These are phyloP conservation scores for Medicago arabica DNA, from an alignment of 306 rosid species.

Conservation along the genomic window DNA sequence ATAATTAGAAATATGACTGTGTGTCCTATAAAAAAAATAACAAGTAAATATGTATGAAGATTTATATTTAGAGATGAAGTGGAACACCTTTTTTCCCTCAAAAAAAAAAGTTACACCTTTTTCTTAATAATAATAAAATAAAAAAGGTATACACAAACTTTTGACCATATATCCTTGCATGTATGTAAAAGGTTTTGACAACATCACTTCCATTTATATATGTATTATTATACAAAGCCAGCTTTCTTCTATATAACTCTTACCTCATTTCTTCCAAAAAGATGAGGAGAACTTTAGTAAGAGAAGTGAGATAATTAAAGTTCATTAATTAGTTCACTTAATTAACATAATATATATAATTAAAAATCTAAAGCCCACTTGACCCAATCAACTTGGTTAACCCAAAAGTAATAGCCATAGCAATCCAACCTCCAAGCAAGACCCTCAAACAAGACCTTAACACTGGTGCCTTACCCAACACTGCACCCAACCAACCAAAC, in stretches of 20 bases:
- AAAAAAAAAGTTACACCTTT: not conserved
- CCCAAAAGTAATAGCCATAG: constrained; percentile 60
- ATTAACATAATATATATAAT: not conserved
- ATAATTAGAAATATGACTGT: not conserved
- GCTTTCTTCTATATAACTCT: constrained; percentile 26
- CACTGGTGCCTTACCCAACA: constrained; percentile 52
- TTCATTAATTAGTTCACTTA: not conserved
- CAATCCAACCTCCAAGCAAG: constrained; percentile 58
- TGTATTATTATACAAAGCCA: constrained; percentile 12
- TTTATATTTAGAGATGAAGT: not conserved
- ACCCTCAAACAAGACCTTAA: constrained; percentile 52
- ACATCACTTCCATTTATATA: constrained; percentile 1
- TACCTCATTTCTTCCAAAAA: not conserved
- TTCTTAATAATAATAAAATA: not conserved
- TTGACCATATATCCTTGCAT: constrained; percentile 1
- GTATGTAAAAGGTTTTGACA: constrained; percentile 2
- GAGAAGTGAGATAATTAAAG: not conserved
- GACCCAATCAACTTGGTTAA: constrained; percentile 59
- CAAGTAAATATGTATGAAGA: not conserved
- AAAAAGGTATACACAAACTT: not conserved
- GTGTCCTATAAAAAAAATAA: not conserved
- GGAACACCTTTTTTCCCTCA: too few species aligned
- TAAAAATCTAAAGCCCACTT: constrained; percentile 40
- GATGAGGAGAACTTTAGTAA: not conserved
- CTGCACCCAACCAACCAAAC: constrained; percentile 55